Conservation (phyloP, 805 yeast genomes). For the Candida sonorensis region DNA sequence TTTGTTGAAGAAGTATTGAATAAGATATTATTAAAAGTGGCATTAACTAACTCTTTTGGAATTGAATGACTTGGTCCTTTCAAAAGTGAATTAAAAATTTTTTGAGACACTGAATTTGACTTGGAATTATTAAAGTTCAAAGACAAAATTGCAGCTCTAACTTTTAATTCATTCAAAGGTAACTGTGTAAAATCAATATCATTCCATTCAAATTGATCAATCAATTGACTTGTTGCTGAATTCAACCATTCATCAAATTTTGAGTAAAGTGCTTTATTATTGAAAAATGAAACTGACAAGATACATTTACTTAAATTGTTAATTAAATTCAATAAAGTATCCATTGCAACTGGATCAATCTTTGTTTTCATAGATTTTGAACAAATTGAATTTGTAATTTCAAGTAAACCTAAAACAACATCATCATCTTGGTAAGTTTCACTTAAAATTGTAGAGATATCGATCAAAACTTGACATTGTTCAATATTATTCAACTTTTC, state of each 20-base stretch:
- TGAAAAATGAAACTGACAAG: constrained; percentile 15
- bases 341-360: constrained; percentile 29
- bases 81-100: constrained; percentile 39
- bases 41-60: constrained; percentile 45
- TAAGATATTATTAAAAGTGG: constrained; percentile 29
- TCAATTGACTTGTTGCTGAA: constrained; percentile 13
- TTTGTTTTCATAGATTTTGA: too few relatives aligned
- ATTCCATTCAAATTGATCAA: constrained; percentile 33
- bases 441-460: constrained; percentile 34
- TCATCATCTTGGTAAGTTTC: constrained; percentile 24
- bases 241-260: constrained; percentile 10
- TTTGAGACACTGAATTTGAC: constrained; percentile 29
- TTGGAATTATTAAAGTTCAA: constrained; percentile 27
- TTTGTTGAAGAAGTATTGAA: constrained; percentile 33
- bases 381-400: constrained; percentile 28
- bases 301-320: constrained; percentile 26
- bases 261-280: constrained; percentile 9
- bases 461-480: constrained; percentile 31
- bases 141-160: constrained; percentile 36
- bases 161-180: constrained; percentile 32
- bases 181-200: constrained; percentile 18
- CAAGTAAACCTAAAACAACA: constrained; percentile 28
- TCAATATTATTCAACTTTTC: constrained; percentile 25
- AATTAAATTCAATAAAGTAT: constrained; percentile 29
- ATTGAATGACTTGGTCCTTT: constrained; percentile 47